Evolutionary conservation across 2,329 filamentous ascomycete genomes (phyloP).

Genomic region (Paramyrothecium roridum): DNA sequence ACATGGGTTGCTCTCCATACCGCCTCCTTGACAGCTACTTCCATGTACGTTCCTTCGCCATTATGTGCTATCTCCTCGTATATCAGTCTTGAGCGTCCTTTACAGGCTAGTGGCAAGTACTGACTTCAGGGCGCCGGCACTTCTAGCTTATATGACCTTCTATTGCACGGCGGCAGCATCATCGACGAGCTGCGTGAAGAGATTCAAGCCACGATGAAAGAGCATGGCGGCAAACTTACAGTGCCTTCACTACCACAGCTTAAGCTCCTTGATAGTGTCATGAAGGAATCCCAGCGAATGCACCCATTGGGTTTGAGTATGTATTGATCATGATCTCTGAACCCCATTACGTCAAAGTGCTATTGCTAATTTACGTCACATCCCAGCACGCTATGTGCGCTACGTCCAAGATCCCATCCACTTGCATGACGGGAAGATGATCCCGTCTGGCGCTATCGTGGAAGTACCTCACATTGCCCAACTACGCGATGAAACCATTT

Average conservation of each 20-base stretch:
- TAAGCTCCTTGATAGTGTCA: neutral
- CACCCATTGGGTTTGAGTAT: neutral
- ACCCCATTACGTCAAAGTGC: neutral
- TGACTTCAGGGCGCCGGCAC: neutral
- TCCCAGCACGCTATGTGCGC: neutral
- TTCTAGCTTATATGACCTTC: neutral
- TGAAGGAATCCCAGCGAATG: neutral
- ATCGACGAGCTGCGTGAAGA: slow-evolving; percentile 50
- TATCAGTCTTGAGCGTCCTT: too few relatives aligned
- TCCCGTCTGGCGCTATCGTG: neutral
- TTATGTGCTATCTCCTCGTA: too few relatives aligned
- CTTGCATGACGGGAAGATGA: neutral
- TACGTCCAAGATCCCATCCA: neutral
- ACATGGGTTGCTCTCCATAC: slow-evolving; percentile 51
- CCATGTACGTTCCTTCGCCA: slow-evolving; percentile 25
- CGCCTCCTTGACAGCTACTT: slow-evolving; percentile 42
- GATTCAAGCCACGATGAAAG: slow-evolving; percentile 33
- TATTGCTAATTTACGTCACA: neutral
- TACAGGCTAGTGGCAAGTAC: neutral
- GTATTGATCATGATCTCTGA: neutral
- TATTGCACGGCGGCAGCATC: slow-evolving; percentile 28
- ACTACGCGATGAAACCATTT: neutral
- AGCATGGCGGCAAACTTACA: slow-evolving; percentile 12
- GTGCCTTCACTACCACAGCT: neutral
- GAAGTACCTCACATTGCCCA: neutral